phyloP scores from a whole-genome alignment of 2,329 filamentous ascomycete genomes.

The Orbilia quercus region DNA sequence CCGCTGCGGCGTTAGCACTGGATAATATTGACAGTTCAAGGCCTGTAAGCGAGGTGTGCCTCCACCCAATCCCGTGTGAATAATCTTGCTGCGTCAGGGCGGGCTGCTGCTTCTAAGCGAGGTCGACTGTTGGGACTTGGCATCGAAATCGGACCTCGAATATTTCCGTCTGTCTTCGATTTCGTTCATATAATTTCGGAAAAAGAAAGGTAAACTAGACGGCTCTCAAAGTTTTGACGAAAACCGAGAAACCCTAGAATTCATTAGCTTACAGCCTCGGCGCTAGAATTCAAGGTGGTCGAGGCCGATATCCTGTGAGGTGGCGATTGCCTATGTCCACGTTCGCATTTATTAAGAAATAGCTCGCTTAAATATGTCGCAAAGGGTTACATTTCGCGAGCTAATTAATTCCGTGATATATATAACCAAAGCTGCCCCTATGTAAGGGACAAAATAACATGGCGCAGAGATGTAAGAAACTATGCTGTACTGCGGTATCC shows the following conservation, averaged over 20 bases:
- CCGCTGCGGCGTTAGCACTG: conserved; percentile 9
- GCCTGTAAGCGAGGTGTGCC: conserved; percentile 46
- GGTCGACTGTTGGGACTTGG: conserved; percentile 3
- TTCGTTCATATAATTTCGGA: neutral
- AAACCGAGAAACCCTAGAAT: neutral
- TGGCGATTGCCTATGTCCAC: conserved; percentile 20
- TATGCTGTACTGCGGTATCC: conserved; percentile 27
- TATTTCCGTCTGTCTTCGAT: neutral
- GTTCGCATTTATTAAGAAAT: neutral
- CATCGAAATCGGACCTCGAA: neutral
- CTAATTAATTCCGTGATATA: conserved; percentile 32
- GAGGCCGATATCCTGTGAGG: neutral
- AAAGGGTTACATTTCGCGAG: conserved; percentile 54
- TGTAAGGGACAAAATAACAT: neutral
- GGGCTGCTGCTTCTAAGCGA: conserved; percentile 27
- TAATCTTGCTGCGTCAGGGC: conserved; percentile 28
- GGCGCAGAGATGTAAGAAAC: neutral
- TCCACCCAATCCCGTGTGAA: conserved; percentile 33
- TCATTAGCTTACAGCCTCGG: neutral
- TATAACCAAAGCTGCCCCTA: neutral
- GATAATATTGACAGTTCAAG: neutral
- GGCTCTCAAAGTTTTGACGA: too few relatives aligned
- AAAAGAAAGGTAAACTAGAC: neutral
- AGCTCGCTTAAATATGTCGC: conserved; percentile 40
- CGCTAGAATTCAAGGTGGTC: too few relatives aligned